These are phyloP conservation scores for Sarocladiaceae sp. DNA, from an alignment of 2,329 filamentous ascomycete species.

Conservation along the genomic window DNA sequence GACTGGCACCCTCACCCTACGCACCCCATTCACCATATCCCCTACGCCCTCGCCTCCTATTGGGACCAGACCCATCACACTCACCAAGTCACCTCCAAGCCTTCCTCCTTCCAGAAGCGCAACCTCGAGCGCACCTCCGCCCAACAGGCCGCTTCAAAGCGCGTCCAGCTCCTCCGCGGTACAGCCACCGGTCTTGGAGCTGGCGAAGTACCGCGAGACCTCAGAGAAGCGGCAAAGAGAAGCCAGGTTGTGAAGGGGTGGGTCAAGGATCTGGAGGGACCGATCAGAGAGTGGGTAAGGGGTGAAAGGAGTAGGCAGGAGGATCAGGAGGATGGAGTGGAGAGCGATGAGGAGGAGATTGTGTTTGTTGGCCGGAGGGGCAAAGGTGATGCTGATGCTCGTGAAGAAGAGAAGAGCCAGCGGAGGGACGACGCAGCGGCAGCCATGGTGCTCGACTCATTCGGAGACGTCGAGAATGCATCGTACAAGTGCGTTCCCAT, in stretches of 20 bases:
- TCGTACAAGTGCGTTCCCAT: conserved; percentile 66
- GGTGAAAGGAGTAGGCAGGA: conserved; percentile 37
- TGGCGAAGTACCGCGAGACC: conserved; percentile 67
- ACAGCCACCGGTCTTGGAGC: conserved; percentile 37
- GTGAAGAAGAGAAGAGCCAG: conserved; percentile 61
- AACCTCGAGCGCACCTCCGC: conserved; percentile 40
- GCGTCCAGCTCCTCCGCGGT: conserved; percentile 34
- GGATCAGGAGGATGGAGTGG: conserved; percentile 13
- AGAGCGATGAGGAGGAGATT: conserved; percentile 27
- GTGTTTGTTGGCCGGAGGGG: not conserved
- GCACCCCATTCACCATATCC: conserved; percentile 69
- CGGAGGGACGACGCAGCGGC: conserved; percentile 38
- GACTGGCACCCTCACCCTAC: conserved; percentile 84
- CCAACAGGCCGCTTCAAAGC: conserved; percentile 37
- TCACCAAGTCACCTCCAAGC: conserved; percentile 25
- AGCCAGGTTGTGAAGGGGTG: conserved; percentile 70
- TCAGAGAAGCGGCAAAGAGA: conserved; percentile 75
- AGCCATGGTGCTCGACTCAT: conserved; percentile 71
- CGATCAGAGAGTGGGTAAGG: conserved; percentile 48
- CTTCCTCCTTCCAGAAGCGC: conserved; percentile 18
- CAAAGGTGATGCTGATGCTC: conserved; percentile 24
- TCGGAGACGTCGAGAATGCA: conserved; percentile 67
- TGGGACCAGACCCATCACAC: conserved; percentile 54
- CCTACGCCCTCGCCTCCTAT: conserved; percentile 81
- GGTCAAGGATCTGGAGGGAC: conserved; percentile 77